phyloP scores from a whole-genome alignment of 108 stramenopile genomes.

The Parietichytrium sp. region DNA sequence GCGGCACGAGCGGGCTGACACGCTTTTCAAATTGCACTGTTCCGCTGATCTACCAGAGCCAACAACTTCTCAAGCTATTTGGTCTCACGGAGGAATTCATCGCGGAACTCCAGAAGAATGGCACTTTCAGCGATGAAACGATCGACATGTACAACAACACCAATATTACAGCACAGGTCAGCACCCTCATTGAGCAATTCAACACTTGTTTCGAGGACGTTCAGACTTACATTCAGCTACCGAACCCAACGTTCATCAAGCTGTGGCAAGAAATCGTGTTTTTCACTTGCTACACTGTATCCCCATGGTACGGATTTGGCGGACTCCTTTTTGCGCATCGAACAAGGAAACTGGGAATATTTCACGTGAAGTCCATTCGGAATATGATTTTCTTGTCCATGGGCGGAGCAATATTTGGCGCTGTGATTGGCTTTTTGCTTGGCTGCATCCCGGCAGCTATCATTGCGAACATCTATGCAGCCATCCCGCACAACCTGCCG shows the following conservation, averaged over 20 bases:
- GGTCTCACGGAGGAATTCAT: neutral
- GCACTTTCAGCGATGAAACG: neutral
- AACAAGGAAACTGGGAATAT: neutral
- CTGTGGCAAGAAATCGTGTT: constrained; percentile 17
- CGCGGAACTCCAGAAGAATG: neutral
- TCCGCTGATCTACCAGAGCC: constrained; percentile 3
- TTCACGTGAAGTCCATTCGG: neutral
- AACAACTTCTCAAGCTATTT: constrained; percentile 28
- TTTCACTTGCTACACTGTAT: neutral
- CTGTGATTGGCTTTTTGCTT: neutral
- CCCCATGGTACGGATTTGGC: neutral
- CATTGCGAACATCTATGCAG: constrained; percentile 3
- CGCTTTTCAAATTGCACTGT: constrained; percentile 1
- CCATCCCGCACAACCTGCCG: constrained; percentile 25
- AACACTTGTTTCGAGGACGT: constrained; percentile 23
- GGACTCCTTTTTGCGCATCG: neutral
- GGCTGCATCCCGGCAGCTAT: constrained; percentile 28
- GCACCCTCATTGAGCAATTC: constrained; percentile 26
- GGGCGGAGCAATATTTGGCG: neutral
- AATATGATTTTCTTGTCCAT: constrained; percentile 1
- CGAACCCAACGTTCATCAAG: neutral
- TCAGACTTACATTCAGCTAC: neutral
- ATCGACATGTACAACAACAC: neutral
- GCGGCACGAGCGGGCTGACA: neutral
- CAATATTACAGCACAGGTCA: neutral